A percentile compares a stretch with the other conserved stretches of the same genome.
These are phyloP conservation scores for Fusarium hostae DNA, from an alignment of 2,329 filamentous ascomycete species.

Conservation along the genomic window DNA sequence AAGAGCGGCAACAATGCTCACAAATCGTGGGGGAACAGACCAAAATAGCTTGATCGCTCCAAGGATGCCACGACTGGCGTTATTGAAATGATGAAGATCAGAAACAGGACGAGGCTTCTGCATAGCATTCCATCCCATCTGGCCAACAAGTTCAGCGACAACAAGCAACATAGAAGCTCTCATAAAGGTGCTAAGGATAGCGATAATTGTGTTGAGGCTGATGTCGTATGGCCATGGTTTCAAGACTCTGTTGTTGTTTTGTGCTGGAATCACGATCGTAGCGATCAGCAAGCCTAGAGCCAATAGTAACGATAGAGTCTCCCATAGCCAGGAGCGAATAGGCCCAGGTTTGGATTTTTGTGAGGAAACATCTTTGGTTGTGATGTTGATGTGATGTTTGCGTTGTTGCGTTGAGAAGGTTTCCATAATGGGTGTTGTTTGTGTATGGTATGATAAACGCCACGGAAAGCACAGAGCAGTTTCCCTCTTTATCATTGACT, in stretches of 20 bases:
- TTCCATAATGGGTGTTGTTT: not conserved
- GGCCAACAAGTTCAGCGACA: not conserved
- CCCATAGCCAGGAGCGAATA: slow-evolving; percentile 1
- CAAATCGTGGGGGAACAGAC: not conserved
- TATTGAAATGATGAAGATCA: slow-evolving; percentile 2
- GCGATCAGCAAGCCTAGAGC: not conserved
- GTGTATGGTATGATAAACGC: not conserved
- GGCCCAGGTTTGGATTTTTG: not conserved
- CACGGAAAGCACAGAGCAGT: not conserved
- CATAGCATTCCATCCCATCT: slow-evolving; percentile 9
- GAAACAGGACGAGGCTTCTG: not conserved
- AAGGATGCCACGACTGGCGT: slow-evolving; percentile 1
- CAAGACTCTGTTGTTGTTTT: not conserved
- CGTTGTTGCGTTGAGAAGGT: not conserved
- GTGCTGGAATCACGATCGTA: not conserved
- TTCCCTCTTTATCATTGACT: not conserved
- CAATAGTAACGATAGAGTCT: not conserved
- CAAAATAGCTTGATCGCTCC: not conserved
- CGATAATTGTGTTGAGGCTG: slow-evolving; percentile 6
- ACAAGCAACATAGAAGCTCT: slow-evolving; percentile 6
- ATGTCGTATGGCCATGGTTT: slow-evolving; percentile 13
- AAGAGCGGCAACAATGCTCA: not conserved
- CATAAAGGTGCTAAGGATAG: slow-evolving; percentile 15
- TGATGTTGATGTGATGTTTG: not conserved
- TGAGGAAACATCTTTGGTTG: not conserved